Base-by-base conservation (phyloP, 345 rosid genomes). In the Eucalyptus curtisii region DNA sequence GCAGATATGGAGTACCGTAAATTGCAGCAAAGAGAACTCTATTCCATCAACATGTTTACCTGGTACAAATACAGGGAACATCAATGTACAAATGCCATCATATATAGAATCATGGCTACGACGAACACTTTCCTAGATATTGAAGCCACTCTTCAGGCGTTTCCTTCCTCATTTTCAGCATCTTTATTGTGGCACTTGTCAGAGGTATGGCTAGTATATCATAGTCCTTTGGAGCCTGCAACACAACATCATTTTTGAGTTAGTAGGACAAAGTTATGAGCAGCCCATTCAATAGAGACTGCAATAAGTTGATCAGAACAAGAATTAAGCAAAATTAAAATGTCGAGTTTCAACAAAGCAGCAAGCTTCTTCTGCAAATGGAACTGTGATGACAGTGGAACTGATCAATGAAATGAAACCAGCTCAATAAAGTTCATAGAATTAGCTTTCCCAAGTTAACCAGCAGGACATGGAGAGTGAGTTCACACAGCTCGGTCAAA, bases 181-280 rank as follows among this genome's bases (percentile, higher is more conserved):
- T 93, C 91, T 91, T 90, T 89, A 96, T 88, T 31, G 99, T 96
- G 88, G 95, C 94, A 87, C 90, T 90, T 91, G 99, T 96, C 86
- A 96, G 91, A 8, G 98, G 98, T 92, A 97, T 95, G n/a, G 98
- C 99, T 42, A 97, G 95, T 86, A 97, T 93, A 90, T 96, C 98
- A 16, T 92, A 96, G 71, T 95, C 98, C 90, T 94, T 96, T 33
- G 99, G 99, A 86, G 91, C 97, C 99, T 97, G 95, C 89, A 89
- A 86, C 57, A 66, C 10, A 9, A 59, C 17, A 86, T 86, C 64
- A n/a, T n/a, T 50, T 55, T 86, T 86, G 55, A 49, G 87, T 50
- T 33, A 31, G 22, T 86, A 50, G 55, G 30, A 49, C 30, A 49
- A 40, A 86, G 19, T 86, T 13, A 49, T 86, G 47, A 86, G 44